A percentile compares a stretch with the other conserved stretches of the same genome.
Evolutionary conservation across 257 asterid species (phyloP).

Genomic region (Cynanchum wilfordii): DNA sequence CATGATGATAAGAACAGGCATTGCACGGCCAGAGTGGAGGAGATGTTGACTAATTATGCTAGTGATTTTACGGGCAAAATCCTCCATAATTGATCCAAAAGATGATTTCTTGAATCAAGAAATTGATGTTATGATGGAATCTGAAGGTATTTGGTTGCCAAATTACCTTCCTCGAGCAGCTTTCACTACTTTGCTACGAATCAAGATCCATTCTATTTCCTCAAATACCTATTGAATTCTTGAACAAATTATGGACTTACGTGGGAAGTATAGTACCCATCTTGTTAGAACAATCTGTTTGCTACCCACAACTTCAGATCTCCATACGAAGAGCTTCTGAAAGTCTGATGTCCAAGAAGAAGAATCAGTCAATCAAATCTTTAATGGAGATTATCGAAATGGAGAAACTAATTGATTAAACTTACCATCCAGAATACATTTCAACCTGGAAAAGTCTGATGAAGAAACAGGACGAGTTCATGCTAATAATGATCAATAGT

Average conservation of each 20-base stretch:
- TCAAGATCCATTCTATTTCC: not conserved
- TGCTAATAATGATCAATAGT: not conserved
- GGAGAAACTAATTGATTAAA: constrained; percentile 19
- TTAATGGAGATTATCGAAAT: constrained; percentile 13
- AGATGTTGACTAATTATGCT: constrained; percentile 1
- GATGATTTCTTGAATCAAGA: not conserved
- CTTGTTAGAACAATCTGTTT: not conserved
- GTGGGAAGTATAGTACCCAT: not conserved
- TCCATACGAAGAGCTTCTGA: not conserved
- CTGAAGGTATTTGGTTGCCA: constrained; percentile 11
- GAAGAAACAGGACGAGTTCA: constrained; percentile 9
- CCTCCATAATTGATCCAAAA: not conserved
- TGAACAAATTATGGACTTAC: not conserved
- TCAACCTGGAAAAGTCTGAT: constrained; percentile 15
- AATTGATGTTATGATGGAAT: constrained; percentile 11
- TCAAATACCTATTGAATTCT: not conserved
- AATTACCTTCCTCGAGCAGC: constrained; percentile 13
- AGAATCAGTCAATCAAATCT: constrained; percentile 25
- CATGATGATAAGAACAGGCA: constrained; percentile 14
- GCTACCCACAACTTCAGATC: constrained; percentile 4
- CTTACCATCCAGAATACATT: constrained; percentile 12
- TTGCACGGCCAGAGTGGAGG: constrained; percentile 3
- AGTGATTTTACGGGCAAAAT: not conserved
- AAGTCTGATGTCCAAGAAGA: constrained; percentile 16
- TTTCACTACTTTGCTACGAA: not conserved